Conservation (phyloP, 2,329 filamentous ascomycete genomes). For the Sarocladium kiliense region DNA sequence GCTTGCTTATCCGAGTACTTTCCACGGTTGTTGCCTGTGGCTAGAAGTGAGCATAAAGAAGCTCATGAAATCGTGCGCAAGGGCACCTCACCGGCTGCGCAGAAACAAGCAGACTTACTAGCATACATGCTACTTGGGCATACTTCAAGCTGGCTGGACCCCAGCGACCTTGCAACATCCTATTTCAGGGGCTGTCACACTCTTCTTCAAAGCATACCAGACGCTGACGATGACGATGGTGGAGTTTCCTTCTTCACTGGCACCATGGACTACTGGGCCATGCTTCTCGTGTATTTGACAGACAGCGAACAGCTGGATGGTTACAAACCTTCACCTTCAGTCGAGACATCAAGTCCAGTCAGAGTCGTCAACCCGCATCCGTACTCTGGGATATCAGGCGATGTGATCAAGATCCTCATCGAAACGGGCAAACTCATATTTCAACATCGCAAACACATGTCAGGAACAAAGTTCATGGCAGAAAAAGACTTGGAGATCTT, state of each 20-base stretch:
- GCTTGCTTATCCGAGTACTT: constrained; percentile 17
- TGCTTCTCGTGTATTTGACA: constrained; percentile 17
- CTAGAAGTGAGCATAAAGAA: constrained; percentile 12
- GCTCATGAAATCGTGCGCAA: constrained; percentile 11
- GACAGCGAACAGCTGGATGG: constrained; percentile 15
- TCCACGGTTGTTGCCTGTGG: constrained; percentile 12
- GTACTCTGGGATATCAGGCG: constrained; percentile 14
- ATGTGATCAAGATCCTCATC: constrained; percentile 13
- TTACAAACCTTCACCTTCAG: background rate
- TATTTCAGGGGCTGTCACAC: background rate
- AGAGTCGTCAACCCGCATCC: constrained; percentile 14
- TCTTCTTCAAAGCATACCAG: background rate
- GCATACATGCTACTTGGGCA: constrained; percentile 7
- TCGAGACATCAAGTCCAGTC: background rate
- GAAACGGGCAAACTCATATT: constrained; percentile 16
- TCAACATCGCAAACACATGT: constrained; percentile 15
- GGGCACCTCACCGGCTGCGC: background rate
- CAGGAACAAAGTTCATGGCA: constrained; percentile 14
- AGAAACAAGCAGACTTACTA: constrained; percentile 11
- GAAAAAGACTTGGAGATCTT: constrained; percentile 15
- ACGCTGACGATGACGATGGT: background rate
- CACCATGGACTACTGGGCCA: constrained; percentile 19
- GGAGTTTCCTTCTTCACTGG: constrained; percentile 13
- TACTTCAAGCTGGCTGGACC: background rate
- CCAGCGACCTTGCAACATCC: background rate